A percentile compares a stretch with the other conserved stretches of the same genome.
phyloP scores from a whole-genome alignment of 495 filamentous ascomycete genomes.

The Neurospora cerealis region DNA sequence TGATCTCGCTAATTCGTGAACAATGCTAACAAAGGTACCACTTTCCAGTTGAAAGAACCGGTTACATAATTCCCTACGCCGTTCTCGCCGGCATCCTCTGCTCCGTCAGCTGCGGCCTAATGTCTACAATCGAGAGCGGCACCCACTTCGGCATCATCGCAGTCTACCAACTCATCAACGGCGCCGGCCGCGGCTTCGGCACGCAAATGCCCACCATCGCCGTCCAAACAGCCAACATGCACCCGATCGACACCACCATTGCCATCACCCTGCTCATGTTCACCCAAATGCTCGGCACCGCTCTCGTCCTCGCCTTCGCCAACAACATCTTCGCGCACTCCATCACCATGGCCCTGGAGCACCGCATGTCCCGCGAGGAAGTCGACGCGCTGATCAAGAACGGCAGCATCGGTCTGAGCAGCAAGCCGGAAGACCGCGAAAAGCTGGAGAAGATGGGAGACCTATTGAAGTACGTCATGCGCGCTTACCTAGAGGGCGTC shows the following conservation, averaged over 20 bases:
- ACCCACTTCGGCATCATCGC: constrained; percentile 41
- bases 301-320: constrained; percentile 48
- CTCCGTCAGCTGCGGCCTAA: constrained; percentile 47
- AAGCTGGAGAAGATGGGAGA: not conserved
- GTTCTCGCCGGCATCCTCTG: constrained; percentile 38
- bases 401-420: not conserved
- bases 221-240: constrained; percentile 36
- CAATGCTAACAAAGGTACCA: too few species aligned
- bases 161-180: constrained; percentile 56
- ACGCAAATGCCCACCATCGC: constrained; percentile 47
- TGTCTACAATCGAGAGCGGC: constrained; percentile 44
- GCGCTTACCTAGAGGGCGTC: not conserved
- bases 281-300: constrained; percentile 48
- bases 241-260: constrained; percentile 42
- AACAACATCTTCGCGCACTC: constrained; percentile 52
- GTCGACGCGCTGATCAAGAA: not conserved
- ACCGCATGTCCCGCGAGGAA: not conserved
- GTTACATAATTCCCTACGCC: constrained; percentile 56
- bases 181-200: constrained; percentile 53
- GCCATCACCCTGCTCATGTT: constrained; percentile 54
- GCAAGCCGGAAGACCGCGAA: not conserved
- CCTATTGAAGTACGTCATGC: not conserved
- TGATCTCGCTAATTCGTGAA: constrained; percentile 19
- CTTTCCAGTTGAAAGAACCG: constrained; percentile 13
- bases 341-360: constrained; percentile 2